Percentiles rank a stretch among this genome's conserved stretches.
Evolutionary conservation across 129 eudicot species (phyloP).

Genomic region (Sambucus nigra): DNA sequence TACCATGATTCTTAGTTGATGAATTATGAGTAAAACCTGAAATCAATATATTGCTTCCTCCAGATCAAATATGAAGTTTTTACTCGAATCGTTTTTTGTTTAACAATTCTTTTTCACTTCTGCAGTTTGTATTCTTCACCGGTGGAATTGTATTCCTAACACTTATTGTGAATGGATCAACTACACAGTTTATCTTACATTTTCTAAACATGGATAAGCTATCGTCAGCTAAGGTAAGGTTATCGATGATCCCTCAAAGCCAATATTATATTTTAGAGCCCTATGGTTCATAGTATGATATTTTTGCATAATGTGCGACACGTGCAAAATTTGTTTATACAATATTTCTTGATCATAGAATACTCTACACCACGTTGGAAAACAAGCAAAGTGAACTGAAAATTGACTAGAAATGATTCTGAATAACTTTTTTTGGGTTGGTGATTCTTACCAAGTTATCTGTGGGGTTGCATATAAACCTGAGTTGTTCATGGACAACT

Average conservation of each 20-base stretch:
- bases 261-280: background rate
- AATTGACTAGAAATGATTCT: background rate
- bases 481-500: no score
- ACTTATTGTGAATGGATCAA: slow-evolving; percentile 88
- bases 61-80: background rate
- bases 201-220: slow-evolving; percentile 60
- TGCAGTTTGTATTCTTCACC: slow-evolving; percentile 96
- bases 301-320: background rate
- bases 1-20: background rate
- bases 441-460: background rate
- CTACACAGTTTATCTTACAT: slow-evolving; percentile 75
- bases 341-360: background rate
- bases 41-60: background rate
- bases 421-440: background rate
- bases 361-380: background rate
- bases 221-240: slow-evolving; percentile 66
- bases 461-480: background rate
- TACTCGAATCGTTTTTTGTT: background rate
- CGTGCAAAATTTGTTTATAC: background rate
- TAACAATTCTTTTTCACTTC: slow-evolving; percentile 1
- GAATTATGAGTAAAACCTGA: background rate
- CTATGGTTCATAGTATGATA: background rate
- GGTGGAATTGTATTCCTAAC: slow-evolving; percentile 90
- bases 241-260: background rate
- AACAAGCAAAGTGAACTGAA: background rate